These are phyloP conservation scores for Malassezia sp. DNA, from an alignment of 1,284 basidiomycete species.

Conservation along the genomic window DNA sequence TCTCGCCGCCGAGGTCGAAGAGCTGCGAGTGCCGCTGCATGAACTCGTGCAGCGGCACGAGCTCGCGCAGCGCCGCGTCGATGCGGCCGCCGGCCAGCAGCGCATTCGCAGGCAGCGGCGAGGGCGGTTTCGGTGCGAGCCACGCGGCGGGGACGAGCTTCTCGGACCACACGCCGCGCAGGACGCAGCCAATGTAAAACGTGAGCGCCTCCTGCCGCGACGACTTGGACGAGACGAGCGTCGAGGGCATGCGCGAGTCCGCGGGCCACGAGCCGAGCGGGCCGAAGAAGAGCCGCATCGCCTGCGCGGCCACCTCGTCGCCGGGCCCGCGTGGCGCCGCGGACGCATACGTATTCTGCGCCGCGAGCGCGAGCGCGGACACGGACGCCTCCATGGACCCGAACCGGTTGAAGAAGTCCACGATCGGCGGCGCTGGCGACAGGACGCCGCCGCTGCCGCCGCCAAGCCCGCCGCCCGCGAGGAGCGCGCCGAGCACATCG, in stretches of 20 bases:
- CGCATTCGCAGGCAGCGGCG: constrained; percentile 3
- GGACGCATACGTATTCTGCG: constrained; percentile 39
- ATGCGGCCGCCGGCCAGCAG: constrained; percentile 16
- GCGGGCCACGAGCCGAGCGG: constrained; percentile 36
- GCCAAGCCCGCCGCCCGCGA: constrained; percentile 40
- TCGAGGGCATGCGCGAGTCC: constrained; percentile 26
- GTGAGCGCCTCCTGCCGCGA: constrained; percentile 73
- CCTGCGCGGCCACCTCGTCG: constrained; percentile 35
- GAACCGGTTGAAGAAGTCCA: constrained; percentile 38
- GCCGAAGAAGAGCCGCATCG: constrained; percentile 39
- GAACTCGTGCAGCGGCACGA: constrained; percentile 30
- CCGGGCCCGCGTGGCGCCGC: constrained; percentile 9
- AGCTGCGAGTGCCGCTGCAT: constrained; percentile 38
- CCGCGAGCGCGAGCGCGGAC: constrained; percentile 66
- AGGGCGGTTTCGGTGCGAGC: constrained; percentile 17
- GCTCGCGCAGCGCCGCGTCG: constrained; percentile 26
- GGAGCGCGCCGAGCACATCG: constrained; percentile 58
- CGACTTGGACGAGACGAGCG: constrained; percentile 22
- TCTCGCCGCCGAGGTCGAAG: constrained; percentile 24
- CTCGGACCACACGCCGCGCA: constrained; percentile 76
- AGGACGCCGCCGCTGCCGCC: constrained; percentile 35
- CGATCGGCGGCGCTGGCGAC: constrained; percentile 26
- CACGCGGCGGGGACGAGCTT: constrained; percentile 48
- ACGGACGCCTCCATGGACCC: constrained; percentile 59
- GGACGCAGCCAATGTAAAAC: constrained; percentile 69